Evolutionary conservation across 108 stramenopile genomes (phyloP).

Genomic region (Asterionellopsis glacialis): DNA sequence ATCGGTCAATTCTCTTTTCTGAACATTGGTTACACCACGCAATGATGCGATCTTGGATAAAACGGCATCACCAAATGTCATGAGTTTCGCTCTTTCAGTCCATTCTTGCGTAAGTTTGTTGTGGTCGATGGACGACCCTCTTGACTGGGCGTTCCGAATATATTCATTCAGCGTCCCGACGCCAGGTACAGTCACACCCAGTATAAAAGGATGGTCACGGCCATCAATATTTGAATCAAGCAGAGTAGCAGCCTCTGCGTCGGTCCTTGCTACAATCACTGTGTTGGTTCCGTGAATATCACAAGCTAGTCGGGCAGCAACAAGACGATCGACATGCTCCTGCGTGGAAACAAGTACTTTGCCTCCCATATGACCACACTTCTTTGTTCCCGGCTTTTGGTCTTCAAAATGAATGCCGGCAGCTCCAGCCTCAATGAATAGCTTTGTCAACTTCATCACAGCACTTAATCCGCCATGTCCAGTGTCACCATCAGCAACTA

Average conservation of each 20-base stretch:
- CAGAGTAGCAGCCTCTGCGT: conserved; percentile 96
- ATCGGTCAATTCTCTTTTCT: conserved; percentile 53
- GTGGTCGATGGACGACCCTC: conserved; percentile 27
- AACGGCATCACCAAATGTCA: conserved; percentile 88
- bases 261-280: conserved; percentile 89
- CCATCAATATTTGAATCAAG: conserved; percentile 92
- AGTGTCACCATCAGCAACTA: conserved; percentile 95
- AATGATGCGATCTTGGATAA: conserved; percentile 55
- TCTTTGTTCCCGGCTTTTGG: conserved; percentile 94
- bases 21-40: conserved; percentile 16
- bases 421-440: conserved; percentile 93
- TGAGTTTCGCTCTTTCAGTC: conserved; percentile 55
- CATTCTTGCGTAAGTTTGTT: conserved; percentile 50
- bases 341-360: conserved; percentile 93
- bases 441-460: conserved; percentile 94
- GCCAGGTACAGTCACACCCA: conserved; percentile 76
- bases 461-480: conserved; percentile 88
- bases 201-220: conserved; percentile 95
- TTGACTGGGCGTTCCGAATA: conserved; percentile 36
- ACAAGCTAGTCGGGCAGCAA: conserved; percentile 86
- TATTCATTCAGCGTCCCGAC: conserved; percentile 57
- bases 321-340: conserved; percentile 93
- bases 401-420: conserved; percentile 84
- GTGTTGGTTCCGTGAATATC: conserved; percentile 87
- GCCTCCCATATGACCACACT: conserved; percentile 93